Evolutionary conservation across 208 protist genomes (phyloP).

Genomic region (Trichomonas tenax): DNA sequence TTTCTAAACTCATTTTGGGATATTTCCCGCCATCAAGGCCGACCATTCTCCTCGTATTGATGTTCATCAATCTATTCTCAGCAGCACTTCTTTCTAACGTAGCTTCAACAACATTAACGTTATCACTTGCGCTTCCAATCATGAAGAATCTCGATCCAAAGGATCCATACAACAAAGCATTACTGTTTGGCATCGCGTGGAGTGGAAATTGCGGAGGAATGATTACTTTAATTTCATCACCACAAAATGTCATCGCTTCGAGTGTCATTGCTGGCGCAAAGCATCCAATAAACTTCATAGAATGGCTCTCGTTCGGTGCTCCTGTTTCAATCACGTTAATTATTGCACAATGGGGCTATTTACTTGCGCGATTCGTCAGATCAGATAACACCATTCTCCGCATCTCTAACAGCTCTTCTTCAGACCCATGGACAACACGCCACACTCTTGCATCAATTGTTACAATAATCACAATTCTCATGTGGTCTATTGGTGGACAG

Average conservation of each 20-base stretch:
- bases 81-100: not conserved
- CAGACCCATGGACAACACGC: not conserved
- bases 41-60: not conserved
- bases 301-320: not conserved
- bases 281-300: not conserved
- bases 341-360: not conserved
- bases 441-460: not conserved
- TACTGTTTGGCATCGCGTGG: not conserved
- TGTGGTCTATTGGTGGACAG: not conserved
- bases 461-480: not conserved
- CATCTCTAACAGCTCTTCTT: not conserved
- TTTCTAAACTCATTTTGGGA: not conserved
- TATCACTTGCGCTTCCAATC: not conserved
- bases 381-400: too few relatives aligned
- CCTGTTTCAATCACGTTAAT: not conserved
- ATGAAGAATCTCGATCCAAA: not conserved
- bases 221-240: not conserved
- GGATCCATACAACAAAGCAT: not conserved
- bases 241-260: slow-evolving; percentile 15
- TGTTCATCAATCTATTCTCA: not conserved
- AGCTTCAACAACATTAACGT: not conserved
- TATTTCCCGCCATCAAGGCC: not conserved
- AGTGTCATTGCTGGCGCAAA: not conserved
- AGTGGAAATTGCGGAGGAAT: not conserved
- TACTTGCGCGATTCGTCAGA: not conserved